These are phyloP conservation scores for Pseudotulostoma volvatum DNA, from an alignment of 495 filamentous ascomycete species.

Conservation along the genomic window DNA sequence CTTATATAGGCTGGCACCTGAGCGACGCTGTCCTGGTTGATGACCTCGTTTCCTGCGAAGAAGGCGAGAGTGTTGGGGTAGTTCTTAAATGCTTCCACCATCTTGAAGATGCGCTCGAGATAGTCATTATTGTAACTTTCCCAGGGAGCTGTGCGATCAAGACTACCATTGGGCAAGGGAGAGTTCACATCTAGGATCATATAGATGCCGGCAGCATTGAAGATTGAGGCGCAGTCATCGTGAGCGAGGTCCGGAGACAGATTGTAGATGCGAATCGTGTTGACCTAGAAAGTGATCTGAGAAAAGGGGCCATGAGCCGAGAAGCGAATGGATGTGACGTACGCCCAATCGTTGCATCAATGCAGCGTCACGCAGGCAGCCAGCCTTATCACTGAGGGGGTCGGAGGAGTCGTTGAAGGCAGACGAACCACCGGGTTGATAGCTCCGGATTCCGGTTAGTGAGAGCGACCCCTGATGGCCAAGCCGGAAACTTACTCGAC, in stretches of 20 bases:
- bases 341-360: constrained; percentile 72
- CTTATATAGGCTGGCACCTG: constrained; percentile 27
- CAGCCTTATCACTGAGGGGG: constrained; percentile 55
- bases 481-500: constrained; percentile 42
- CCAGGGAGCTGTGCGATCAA: constrained; percentile 51
- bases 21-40: constrained; percentile 44
- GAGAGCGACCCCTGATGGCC: too few species aligned
- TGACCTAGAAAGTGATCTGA: constrained; percentile 50
- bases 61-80: constrained; percentile 86
- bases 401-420: constrained; percentile 58
- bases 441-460: too few species aligned
- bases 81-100: constrained; percentile 87
- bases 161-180: constrained; percentile 57
- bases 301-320: too few species aligned
- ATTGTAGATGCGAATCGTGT: constrained; percentile 92
- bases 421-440: constrained; percentile 81
- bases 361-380: constrained; percentile 80
- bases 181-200: constrained; percentile 76
- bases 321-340: too few species aligned
- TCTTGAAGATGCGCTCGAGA: constrained; percentile 66
- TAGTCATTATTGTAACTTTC: constrained; percentile 60
- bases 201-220: constrained; percentile 71
- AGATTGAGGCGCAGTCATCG: constrained; percentile 77
- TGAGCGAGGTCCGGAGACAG: constrained; percentile 70
- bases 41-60: constrained; percentile 89